Evolutionary conservation across 2,329 filamentous ascomycete genomes (phyloP).

Genomic region (Atkinsonella hypoxylon): DNA sequence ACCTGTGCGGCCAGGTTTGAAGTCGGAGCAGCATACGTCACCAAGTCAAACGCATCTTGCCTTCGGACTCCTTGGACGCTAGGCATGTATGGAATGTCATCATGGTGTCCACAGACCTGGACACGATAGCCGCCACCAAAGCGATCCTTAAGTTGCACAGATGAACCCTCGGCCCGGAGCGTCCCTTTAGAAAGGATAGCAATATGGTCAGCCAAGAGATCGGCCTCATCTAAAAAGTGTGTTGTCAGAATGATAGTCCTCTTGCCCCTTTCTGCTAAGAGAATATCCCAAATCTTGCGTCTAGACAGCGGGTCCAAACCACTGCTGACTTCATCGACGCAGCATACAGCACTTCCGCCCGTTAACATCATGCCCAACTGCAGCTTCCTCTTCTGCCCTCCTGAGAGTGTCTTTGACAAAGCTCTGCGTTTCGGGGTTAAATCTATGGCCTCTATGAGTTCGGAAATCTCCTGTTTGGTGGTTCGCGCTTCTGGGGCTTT

Average conservation of each 20-base stretch:
- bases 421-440: slow-evolving; percentile 63
- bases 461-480: slow-evolving; percentile 43
- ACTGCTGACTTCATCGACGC: slow-evolving; percentile 82
- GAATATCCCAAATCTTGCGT: slow-evolving; percentile 87
- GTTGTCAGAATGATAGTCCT: slow-evolving; percentile 82
- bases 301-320: slow-evolving; percentile 79
- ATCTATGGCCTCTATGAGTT: slow-evolving; percentile 61
- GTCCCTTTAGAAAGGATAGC: slow-evolving; percentile 77
- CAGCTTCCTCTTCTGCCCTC: slow-evolving; percentile 84
- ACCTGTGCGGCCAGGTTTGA: slow-evolving; percentile 61
- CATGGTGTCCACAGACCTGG: slow-evolving; percentile 51
- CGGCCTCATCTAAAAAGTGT: slow-evolving; percentile 88
- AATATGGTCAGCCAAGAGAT: slow-evolving; percentile 79
- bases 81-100: slow-evolving; percentile 33
- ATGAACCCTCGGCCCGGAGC: slow-evolving; percentile 71
- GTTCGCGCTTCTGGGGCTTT: slow-evolving; percentile 53
- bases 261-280: slow-evolving; percentile 69
- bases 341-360: slow-evolving; percentile 77
- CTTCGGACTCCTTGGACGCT: slow-evolving; percentile 44
- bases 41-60: slow-evolving; percentile 54
- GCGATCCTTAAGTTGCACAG: slow-evolving; percentile 71
- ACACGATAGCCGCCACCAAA: slow-evolving; percentile 79
- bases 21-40: slow-evolving; percentile 58
- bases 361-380: slow-evolving; percentile 94
- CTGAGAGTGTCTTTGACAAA: slow-evolving; percentile 65